phyloP scores from a whole-genome alignment of 116 monocot genomes.

The Dioscorea cayenensis region DNA sequence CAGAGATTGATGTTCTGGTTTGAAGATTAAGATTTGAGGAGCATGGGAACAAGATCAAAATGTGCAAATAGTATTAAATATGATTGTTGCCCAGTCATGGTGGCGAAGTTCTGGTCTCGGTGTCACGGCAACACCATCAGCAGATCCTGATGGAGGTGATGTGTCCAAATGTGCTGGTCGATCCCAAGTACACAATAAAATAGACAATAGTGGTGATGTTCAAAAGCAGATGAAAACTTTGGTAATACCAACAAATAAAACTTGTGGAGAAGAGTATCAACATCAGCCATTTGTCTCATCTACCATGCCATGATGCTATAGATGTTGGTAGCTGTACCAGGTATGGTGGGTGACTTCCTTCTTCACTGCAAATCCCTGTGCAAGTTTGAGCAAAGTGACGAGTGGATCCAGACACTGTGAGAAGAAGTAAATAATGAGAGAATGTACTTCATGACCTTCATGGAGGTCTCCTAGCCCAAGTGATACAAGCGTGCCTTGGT shows the following conservation, averaged over 20 bases:
- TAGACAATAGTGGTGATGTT: slow-evolving; percentile 1
- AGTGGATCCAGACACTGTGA: too few relatives aligned
- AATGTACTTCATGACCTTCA: too few relatives aligned
- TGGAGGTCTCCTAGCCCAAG: slow-evolving; percentile 57
- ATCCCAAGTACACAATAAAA: background rate
- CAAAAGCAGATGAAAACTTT: background rate
- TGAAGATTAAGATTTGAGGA: background rate
- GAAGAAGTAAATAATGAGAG: too few relatives aligned
- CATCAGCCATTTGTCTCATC: too few relatives aligned
- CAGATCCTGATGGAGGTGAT: background rate
- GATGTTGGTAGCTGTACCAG: too few relatives aligned
- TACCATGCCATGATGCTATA: too few relatives aligned
- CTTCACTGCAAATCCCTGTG: too few relatives aligned
- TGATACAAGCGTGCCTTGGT: slow-evolving; percentile 79
- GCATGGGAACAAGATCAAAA: slow-evolving; percentile 3
- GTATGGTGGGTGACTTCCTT: too few relatives aligned
- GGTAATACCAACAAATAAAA: slow-evolving; percentile 4
- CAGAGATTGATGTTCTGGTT: too few relatives aligned
- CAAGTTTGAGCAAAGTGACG: too few relatives aligned
- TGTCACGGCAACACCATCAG: background rate
- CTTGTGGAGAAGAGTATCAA: too few relatives aligned
- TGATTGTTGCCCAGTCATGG: slow-evolving; percentile 16
- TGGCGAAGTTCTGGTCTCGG: slow-evolving; percentile 16
- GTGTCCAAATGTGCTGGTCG: background rate
- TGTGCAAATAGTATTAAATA: background rate